Evolutionary conservation across 345 rosid species (phyloP), one percentile per base, ranked within the genome.

Genomic region (Gossypium arboreum): DNA sequence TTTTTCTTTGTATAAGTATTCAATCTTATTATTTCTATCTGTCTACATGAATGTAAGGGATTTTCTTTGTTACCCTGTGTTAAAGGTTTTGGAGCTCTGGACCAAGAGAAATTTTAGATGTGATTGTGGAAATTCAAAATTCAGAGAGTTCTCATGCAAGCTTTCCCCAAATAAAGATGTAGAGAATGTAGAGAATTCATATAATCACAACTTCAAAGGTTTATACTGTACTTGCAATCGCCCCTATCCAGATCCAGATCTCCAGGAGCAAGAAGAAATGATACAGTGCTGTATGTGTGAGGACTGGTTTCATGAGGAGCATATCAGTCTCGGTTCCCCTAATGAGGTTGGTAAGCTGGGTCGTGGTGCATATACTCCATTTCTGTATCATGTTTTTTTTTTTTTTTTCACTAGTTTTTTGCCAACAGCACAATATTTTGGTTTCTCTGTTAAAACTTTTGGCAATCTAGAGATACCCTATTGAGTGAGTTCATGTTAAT

Each of bases 251-350:
- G 93, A 95, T 79, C 98, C 99, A 60, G 89, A 88, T 82, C 89
- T 80, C 78, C 88, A 93, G 84, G 97, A 90, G 16, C 99, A 91
- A 79, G 94, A 79, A 57, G 97, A 95, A 86, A 95, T 95, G 99
- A 93, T 93, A 76, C 99, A 95, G 77, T 93, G 99, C 83, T 88
- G 96, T 71, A 80, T 89, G 75, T 95, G 99, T 57, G 99, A 95
- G 85, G 99, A 95, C 81, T 93, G 98, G 99, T 90, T 91, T 83
- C 98, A 95, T n/a, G 99, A 90, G 82, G 93, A 89, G 83, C 98
- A 95, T 85, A 79, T 95, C 58, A 88, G 91, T 77, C 86, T 89
- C 3, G 87, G 78, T 62, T 61, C 92, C 65, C 80, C 93, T 17
- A 84, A 83, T 71, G 81, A 84, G 92, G 97, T 89, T 72, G 47